Percentiles rank a stretch among this genome's conserved stretches.
These are phyloP conservation scores for Penicillium coffeae DNA, from an alignment of 495 filamentous ascomycete genomes.

Conservation along the genomic window DNA sequence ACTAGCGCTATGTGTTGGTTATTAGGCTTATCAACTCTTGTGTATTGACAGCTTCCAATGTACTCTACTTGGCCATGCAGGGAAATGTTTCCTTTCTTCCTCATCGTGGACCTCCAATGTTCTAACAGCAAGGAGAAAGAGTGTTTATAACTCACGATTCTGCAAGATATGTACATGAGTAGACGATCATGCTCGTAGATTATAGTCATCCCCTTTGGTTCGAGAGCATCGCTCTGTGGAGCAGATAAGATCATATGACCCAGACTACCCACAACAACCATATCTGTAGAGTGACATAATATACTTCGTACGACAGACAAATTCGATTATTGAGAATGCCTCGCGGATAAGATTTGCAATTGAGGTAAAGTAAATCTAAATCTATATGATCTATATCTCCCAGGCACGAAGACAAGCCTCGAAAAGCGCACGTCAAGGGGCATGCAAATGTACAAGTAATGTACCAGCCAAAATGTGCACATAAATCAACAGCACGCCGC, in stretches of 20 bases:
- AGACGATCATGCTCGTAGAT: too few relatives aligned
- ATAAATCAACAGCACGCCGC: constrained; percentile 12
- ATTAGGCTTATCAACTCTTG: constrained; percentile 24
- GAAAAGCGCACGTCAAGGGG: neutral
- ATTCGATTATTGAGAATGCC: too few relatives aligned
- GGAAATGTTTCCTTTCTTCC: constrained; percentile 28
- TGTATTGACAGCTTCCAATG: constrained; percentile 41
- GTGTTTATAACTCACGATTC: constrained; percentile 37
- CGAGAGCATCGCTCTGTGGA: too few relatives aligned
- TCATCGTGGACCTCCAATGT: constrained; percentile 13
- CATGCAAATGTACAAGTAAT: constrained; percentile 21
- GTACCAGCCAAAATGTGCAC: constrained; percentile 22
- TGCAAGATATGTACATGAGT: constrained; percentile 30
- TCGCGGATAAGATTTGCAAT: too few relatives aligned
- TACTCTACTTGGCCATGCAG: constrained; percentile 42
- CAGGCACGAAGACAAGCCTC: too few relatives aligned
- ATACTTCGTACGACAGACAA: too few relatives aligned
- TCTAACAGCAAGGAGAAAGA: constrained; percentile 13
- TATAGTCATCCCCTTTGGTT: too few relatives aligned
- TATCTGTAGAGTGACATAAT: too few relatives aligned
- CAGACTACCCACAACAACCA: too few relatives aligned
- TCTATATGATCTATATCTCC: too few relatives aligned
- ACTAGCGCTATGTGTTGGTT: constrained; percentile 18
- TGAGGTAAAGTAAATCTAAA: too few relatives aligned
- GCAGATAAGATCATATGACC: too few relatives aligned